These are phyloP conservation scores for Rossbeevera mucosa DNA, from an alignment of 768 basidiomycete genomes.

Conservation along the genomic window DNA sequence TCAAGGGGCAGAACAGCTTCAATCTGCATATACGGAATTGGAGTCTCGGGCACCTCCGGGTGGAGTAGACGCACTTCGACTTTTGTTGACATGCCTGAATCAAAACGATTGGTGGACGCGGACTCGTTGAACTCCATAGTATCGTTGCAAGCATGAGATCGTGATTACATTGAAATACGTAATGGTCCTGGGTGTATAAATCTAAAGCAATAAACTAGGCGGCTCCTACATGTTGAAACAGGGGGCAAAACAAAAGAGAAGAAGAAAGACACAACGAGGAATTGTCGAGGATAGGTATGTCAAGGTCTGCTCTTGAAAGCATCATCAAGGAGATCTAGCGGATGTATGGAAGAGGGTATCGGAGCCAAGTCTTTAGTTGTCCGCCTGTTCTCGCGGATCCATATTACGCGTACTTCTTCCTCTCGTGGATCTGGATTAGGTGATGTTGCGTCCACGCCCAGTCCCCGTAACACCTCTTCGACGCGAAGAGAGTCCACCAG, in stretches of 20 bases:
- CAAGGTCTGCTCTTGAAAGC: constrained; percentile 32
- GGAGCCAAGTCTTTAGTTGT: constrained; percentile 35
- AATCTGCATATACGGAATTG: constrained; percentile 22
- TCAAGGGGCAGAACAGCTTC: constrained; percentile 16
- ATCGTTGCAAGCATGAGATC: constrained; percentile 8
- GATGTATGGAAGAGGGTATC: constrained; percentile 5
- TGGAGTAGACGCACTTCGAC: constrained; percentile 50
- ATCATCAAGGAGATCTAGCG: constrained; percentile 23
- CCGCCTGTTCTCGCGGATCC: constrained; percentile 37
- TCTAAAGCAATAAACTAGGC: constrained; percentile 22
- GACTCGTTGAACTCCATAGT: neutral
- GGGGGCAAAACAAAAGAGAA: constrained; percentile 9
- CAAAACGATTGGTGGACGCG: constrained; percentile 55
- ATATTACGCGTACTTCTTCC: constrained; percentile 42
- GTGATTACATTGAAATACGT: constrained; percentile 9
- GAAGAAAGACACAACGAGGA: neutral
- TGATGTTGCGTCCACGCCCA: constrained; percentile 38
- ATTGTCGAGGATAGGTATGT: no score
- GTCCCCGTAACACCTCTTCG: constrained; percentile 67
- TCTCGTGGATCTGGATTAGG: constrained; percentile 35
- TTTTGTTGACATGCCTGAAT: constrained; percentile 52
- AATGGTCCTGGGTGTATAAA: constrained; percentile 16
- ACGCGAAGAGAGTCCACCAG: constrained; percentile 59
- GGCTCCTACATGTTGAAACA: constrained; percentile 7
- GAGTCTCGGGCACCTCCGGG: constrained; percentile 40